Evolutionary conservation across 495 filamentous ascomycete genomes (phyloP).

Genomic region (Articulospora tetracladia): DNA sequence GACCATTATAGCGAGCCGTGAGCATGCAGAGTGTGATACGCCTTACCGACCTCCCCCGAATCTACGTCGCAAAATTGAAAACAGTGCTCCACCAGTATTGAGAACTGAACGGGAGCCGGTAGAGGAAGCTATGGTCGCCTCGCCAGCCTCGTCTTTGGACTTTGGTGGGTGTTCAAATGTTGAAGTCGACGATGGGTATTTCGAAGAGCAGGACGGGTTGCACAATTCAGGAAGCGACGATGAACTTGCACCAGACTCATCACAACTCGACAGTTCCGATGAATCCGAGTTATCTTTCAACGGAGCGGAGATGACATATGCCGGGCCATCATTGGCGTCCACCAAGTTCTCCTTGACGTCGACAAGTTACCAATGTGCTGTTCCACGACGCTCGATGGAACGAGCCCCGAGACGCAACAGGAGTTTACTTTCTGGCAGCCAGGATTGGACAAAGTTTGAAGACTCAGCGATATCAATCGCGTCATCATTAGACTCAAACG

Average conservation of each 20-base stretch:
- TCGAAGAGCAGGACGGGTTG: not conserved
- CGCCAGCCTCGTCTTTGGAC: not conserved
- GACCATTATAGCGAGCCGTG: not conserved
- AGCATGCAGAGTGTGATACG: conserved; percentile 7
- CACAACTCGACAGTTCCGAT: not conserved
- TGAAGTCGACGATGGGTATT: not conserved
- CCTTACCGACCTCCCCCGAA: conserved; percentile 9
- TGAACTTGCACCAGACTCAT: not conserved
- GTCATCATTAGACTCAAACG: not conserved
- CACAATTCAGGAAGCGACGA: not conserved
- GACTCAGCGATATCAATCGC: not conserved
- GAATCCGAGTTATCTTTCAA: not conserved
- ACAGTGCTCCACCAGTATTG: not conserved
- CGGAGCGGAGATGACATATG: not conserved
- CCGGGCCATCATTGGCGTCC: not conserved
- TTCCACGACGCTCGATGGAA: not conserved
- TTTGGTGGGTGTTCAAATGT: too few species aligned
- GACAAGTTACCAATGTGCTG: not conserved
- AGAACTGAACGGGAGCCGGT: not conserved
- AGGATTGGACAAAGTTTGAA: conserved; percentile 1
- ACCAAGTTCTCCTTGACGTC: not conserved
- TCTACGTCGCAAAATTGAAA: not conserved
- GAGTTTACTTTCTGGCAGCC: not conserved
- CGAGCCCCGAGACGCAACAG: conserved; percentile 1
- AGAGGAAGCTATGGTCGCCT: not conserved